phyloP scores from a whole-genome alignment of 108 stramenopile genomes.

The Cyclotella choctawhatcheeana region DNA sequence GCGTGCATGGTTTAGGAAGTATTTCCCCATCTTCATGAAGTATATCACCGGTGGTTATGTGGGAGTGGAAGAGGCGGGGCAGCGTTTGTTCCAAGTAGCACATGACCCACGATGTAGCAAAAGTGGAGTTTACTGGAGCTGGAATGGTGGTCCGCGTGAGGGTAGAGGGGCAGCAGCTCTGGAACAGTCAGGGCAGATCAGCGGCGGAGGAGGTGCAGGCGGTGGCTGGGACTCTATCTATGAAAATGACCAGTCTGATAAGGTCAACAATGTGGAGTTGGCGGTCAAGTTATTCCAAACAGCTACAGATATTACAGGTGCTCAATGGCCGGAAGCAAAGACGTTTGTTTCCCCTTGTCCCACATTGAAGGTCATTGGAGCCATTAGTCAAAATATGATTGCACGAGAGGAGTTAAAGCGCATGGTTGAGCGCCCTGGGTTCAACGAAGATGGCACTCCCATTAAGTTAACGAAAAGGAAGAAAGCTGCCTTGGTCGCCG shows the following conservation, averaged over 20 bases:
- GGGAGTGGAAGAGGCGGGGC: conserved; percentile 87
- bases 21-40: conserved; percentile 82
- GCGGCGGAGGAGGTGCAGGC: conserved; percentile 85
- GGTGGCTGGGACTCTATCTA: conserved; percentile 88
- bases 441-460: conserved; percentile 59
- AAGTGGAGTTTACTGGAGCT: conserved; percentile 69
- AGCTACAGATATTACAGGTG: conserved; percentile 80
- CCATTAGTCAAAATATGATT: conserved; percentile 75
- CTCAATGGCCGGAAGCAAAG: conserved; percentile 81
- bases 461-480: conserved; percentile 62
- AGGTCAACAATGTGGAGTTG: conserved; percentile 81
- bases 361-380: conserved; percentile 87
- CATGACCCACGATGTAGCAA: conserved; percentile 88
- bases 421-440: conserved; percentile 81
- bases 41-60: conserved; percentile 92
- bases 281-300: conserved; percentile 70
- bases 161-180: conserved; percentile 87
- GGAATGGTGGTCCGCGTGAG: conserved; percentile 86
- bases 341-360: conserved; percentile 83
- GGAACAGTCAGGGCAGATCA: conserved; percentile 87
- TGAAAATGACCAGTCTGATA: conserved; percentile 90
- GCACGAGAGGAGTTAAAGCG: conserved; percentile 86
- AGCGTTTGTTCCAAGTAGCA: conserved; percentile 84
- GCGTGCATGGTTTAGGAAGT: conserved; percentile 92
- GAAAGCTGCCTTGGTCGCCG: conserved; percentile 61